These are phyloP conservation scores for Metschnikowia dekortorum DNA, from an alignment of 805 yeast genomes.

Conservation along the genomic window DNA sequence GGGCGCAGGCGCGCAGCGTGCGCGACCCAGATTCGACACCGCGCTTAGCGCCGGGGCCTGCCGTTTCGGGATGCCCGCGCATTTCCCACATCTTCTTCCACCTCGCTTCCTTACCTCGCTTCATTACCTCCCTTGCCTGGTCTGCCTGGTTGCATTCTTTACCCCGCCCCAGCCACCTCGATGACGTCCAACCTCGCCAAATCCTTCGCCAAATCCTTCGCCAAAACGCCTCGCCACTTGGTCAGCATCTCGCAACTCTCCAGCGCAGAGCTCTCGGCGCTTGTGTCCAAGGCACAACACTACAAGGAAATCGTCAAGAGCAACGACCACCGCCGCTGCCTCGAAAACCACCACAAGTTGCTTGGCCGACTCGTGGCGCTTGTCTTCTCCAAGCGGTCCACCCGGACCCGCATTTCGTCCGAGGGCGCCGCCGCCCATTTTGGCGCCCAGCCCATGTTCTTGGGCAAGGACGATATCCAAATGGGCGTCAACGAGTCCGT, in stretches of 20 bases:
- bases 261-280: constrained; percentile 61
- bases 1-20: constrained; percentile 5
- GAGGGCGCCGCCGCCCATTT: constrained; percentile 93
- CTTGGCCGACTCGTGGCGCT: constrained; percentile 80
- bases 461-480: constrained; percentile 95
- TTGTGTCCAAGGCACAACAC: constrained; percentile 68
- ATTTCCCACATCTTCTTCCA: neutral
- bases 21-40: constrained; percentile 15
- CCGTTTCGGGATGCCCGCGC: constrained; percentile 8
- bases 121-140: too few relatives aligned
- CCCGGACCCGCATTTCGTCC: constrained; percentile 89
- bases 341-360: constrained; percentile 46
- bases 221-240: constrained; percentile 56
- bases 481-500: constrained; percentile 91
- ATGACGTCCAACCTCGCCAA: constrained; percentile 12
- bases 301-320: constrained; percentile 62
- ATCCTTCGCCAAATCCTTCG: constrained; percentile 8
- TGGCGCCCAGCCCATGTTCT: constrained; percentile 94
- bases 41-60: constrained; percentile 14
- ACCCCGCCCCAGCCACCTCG: too few relatives aligned
- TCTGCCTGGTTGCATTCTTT: too few relatives aligned
- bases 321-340: constrained; percentile 37
- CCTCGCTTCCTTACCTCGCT: too few relatives aligned
- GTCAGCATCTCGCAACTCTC: constrained; percentile 77
- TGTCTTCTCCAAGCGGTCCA: constrained; percentile 85